phyloP scores from a whole-genome alignment of 2,329 filamentous ascomycete genomes.

The Pseudonectria foliicola region DNA sequence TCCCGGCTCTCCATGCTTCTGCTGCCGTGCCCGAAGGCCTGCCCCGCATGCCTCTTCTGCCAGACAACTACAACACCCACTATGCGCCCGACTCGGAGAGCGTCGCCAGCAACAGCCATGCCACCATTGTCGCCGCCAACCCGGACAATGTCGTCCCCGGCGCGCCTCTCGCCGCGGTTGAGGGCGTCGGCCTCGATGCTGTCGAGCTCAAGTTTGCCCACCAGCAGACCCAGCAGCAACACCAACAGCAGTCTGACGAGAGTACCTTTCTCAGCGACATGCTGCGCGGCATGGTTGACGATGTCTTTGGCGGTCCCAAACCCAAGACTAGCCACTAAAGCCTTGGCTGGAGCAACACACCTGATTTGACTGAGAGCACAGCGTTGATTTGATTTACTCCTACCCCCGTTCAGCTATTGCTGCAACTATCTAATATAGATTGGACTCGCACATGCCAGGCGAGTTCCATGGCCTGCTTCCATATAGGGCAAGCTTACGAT shows the following conservation, averaged over 20 bases:
- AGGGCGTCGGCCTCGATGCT: conserved; percentile 50
- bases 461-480: too few relatives aligned
- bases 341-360: too few relatives aligned
- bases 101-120: conserved; percentile 35
- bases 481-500: not conserved
- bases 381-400: too few relatives aligned
- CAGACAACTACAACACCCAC: conserved; percentile 47
- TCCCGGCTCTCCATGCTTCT: conserved; percentile 38
- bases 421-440: too few relatives aligned
- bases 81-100: conserved; percentile 36
- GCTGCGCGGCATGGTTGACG: conserved; percentile 51
- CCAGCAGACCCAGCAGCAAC: conserved; percentile 25
- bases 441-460: too few relatives aligned
- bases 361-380: not conserved
- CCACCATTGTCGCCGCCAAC: conserved; percentile 50
- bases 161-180: conserved; percentile 49
- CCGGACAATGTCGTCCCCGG: conserved; percentile 45
- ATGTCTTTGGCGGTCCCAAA: conserved; percentile 26
- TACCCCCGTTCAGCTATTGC: not conserved
- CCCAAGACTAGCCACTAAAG: conserved; percentile 10
- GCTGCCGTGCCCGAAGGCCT: conserved; percentile 26
- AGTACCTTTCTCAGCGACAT: conserved; percentile 49
- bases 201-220: conserved; percentile 49
- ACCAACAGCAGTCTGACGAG: conserved; percentile 37
- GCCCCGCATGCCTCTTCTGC: conserved; percentile 52